These are phyloP conservation scores for Boeremia lycopersici DNA, from an alignment of 2,329 filamentous ascomycete genomes.

Conservation along the genomic window DNA sequence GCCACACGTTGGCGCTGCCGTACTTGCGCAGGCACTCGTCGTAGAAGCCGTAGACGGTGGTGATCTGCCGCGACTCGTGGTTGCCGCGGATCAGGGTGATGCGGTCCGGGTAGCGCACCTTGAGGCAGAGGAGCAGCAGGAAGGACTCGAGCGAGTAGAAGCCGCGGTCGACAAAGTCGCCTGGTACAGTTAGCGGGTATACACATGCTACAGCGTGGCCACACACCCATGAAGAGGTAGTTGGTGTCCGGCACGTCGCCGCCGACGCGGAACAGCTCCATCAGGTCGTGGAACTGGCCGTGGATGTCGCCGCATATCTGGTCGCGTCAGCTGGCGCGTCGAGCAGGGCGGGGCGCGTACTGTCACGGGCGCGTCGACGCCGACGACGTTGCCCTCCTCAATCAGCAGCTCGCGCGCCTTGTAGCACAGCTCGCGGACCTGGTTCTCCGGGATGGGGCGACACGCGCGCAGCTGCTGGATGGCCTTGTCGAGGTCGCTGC, in stretches of 20 bases:
- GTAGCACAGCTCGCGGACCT: conserved; percentile 96
- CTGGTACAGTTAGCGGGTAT: conserved; percentile 49
- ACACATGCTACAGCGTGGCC: too few relatives aligned
- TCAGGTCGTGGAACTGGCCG: conserved; percentile 93
- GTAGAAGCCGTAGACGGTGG: conserved; percentile 97
- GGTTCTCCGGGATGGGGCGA: conserved; percentile 90
- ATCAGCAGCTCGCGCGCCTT: conserved; percentile 95
- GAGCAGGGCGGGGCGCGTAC: conserved; percentile 55
- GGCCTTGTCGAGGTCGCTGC: conserved; percentile 75
- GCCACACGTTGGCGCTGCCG: conserved; percentile 94
- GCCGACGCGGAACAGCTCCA: conserved; percentile 94
- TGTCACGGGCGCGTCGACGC: conserved; percentile 92
- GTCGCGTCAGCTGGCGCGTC: background rate
- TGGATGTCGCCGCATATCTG: conserved; percentile 84
- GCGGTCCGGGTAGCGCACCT: conserved; percentile 95
- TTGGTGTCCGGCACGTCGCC: conserved; percentile 95
- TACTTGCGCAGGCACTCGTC: conserved; percentile 97
- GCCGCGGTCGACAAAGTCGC: conserved; percentile 96
- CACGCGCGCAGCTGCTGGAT: conserved; percentile 96
- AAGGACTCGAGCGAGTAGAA: conserved; percentile 99
- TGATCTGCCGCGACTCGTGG: conserved; percentile 96
- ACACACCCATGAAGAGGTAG: conserved; percentile 91
- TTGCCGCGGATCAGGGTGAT: conserved; percentile 96
- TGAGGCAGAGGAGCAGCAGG: conserved; percentile 90
- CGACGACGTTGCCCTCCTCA: conserved; percentile 96